Percentiles rank a stretch among this genome's conserved stretches.
These are phyloP conservation scores for Fusarium pseudoanthophilum DNA, from an alignment of 2,329 filamentous ascomycete species.

Conservation along the genomic window DNA sequence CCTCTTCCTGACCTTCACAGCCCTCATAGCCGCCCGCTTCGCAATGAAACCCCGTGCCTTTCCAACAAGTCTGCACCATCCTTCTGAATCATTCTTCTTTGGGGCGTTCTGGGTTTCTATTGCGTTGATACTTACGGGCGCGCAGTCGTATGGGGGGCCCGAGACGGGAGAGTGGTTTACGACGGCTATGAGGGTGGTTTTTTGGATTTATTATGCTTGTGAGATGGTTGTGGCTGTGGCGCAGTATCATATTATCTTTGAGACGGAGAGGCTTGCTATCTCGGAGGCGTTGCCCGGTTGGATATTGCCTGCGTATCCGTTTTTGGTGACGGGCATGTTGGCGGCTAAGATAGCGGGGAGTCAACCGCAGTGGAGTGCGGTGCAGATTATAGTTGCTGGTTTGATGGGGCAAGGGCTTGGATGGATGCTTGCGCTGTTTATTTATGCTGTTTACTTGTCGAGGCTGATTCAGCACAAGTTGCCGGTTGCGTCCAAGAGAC, in stretches of 20 bases:
- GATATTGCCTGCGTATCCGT: conserved; percentile 24
- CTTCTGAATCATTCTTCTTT: conserved; percentile 21
- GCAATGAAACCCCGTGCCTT: conserved; percentile 11
- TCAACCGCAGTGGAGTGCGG: conserved; percentile 16
- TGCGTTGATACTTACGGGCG: conserved; percentile 11
- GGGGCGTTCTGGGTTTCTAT: conserved; percentile 19
- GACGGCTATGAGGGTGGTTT: not conserved
- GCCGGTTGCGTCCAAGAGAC: not conserved
- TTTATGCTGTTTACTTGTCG: conserved; percentile 19
- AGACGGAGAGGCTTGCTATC: conserved; percentile 4
- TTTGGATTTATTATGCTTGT: conserved; percentile 28
- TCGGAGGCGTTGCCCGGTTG: conserved; percentile 12
- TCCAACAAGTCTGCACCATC: conserved; percentile 15
- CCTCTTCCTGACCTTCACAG: conserved; percentile 3
- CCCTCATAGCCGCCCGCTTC: conserved; percentile 4
- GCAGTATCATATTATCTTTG: conserved; percentile 19
- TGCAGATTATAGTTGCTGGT: conserved; percentile 17
- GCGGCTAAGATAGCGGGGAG: conserved; percentile 8
- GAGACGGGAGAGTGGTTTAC: conserved; percentile 7
- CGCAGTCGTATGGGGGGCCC: conserved; percentile 16
- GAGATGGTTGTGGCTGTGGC: conserved; percentile 17
- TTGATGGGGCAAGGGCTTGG: conserved; percentile 22
- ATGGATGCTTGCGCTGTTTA: conserved; percentile 24
- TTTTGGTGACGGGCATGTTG: conserved; percentile 19
- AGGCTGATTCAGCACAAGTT: conserved; percentile 20